Conservation (phyloP, 225 moss, liverwort and hornwort species). For the Climacium dendroides region DNA sequence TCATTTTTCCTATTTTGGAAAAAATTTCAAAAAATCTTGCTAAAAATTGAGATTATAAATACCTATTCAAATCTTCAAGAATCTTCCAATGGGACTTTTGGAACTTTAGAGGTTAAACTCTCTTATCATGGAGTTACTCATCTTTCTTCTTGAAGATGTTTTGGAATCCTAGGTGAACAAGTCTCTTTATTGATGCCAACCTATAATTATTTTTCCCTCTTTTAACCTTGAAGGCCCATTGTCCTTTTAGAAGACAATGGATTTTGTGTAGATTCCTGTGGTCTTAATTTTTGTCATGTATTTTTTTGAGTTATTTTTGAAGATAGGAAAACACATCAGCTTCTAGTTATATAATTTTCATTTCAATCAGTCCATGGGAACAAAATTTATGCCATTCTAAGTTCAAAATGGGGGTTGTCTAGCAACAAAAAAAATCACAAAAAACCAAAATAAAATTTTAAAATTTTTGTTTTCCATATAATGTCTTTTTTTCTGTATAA, state of each 20-base stretch:
- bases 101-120: neutral
- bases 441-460: neutral
- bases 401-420: accelerated
- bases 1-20: too few species aligned
- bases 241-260: accelerated
- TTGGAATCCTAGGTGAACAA: neutral
- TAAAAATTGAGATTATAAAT: too few species aligned
- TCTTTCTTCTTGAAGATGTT: neutral
- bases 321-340: accelerated
- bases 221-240: too few species aligned
- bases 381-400: neutral
- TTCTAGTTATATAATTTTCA: neutral
- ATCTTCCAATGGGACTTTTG: accelerated
- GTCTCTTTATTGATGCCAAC: neutral
- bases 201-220: neutral
- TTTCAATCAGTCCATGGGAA: accelerated
- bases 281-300: neutral
- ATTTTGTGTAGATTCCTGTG: accelerated
- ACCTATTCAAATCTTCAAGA: neutral
- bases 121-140: neutral
- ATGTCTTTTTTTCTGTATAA: too few species aligned
- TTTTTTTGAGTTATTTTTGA: neutral
- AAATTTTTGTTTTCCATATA: neutral
- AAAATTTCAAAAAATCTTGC: too few species aligned
- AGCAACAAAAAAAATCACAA: too few species aligned